These are phyloP conservation scores for Penicillium janthinellum DNA, from an alignment of 2,329 filamentous ascomycete species.

Conservation along the genomic window DNA sequence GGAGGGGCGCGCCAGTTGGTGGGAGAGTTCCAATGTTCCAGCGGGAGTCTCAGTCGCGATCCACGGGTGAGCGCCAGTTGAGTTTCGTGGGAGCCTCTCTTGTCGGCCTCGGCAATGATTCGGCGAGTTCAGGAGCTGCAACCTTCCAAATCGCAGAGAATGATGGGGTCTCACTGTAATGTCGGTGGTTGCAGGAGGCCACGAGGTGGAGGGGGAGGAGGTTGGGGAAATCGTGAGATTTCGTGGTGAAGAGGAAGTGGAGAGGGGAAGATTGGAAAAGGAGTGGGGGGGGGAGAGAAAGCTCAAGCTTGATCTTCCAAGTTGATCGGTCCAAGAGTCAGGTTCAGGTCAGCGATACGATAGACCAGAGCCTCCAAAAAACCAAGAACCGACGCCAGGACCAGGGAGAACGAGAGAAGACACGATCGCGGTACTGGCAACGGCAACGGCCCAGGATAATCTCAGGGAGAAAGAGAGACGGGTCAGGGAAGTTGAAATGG, in stretches of 20 bases:
- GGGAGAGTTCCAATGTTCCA: background rate
- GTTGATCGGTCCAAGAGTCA: background rate
- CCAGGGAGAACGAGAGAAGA: background rate
- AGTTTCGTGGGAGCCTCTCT: constrained; percentile 21
- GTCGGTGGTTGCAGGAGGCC: background rate
- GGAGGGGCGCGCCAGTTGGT: too few species aligned
- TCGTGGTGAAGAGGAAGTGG: constrained; percentile 4
- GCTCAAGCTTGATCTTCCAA: background rate
- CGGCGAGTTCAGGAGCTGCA: background rate
- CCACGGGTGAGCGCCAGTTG: constrained; percentile 21
- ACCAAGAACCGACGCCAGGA: constrained; percentile 1
- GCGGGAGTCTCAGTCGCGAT: constrained; percentile 13
- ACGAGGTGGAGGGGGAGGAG: background rate
- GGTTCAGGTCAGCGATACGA: constrained; percentile 4
- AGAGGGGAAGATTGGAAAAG: constrained; percentile 15
- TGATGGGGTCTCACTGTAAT: background rate
- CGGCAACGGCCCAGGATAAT: background rate
- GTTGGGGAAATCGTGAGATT: background rate
- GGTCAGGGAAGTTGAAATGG: too few species aligned
- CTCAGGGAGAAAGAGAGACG: constrained; percentile 6
- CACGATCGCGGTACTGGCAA: background rate
- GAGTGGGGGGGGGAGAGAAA: constrained; percentile 9
- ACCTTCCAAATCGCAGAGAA: background rate
- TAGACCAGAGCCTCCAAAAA: constrained; percentile 3
- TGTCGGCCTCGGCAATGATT: background rate